These are phyloP conservation scores for Nemania sp. DNA, from an alignment of 2,329 filamentous ascomycete genomes.

Conservation along the genomic window DNA sequence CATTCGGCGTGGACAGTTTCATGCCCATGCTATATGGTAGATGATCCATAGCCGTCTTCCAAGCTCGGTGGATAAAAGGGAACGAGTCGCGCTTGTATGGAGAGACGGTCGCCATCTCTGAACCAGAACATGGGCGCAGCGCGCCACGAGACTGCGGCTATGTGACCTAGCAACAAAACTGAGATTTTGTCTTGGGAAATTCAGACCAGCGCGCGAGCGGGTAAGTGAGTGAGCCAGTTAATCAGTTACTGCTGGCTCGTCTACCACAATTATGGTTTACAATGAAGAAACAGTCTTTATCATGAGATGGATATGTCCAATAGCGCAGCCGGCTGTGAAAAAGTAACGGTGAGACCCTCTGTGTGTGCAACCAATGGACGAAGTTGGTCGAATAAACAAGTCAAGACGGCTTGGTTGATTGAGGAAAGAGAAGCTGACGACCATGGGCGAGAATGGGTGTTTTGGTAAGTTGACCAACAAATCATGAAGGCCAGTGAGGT, in stretches of 20 bases:
- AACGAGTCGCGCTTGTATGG: conserved; percentile 51
- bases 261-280: conserved; percentile 34
- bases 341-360: not conserved
- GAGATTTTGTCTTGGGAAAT: conserved; percentile 8
- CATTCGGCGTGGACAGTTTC: conserved; percentile 46
- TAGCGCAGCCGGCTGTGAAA: conserved; percentile 8
- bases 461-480: not conserved
- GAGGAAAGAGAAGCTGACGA: not conserved
- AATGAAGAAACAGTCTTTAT: conserved; percentile 32
- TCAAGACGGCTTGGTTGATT: not conserved
- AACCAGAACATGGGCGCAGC: conserved; percentile 43
- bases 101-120: conserved; percentile 54
- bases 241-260: conserved; percentile 25
- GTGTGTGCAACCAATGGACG: not conserved
- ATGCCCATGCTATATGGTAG: conserved; percentile 51
- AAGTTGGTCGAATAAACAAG: conserved; percentile 5
- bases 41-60: conserved; percentile 53
- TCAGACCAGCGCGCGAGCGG: not conserved
- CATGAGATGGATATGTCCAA: conserved; percentile 14
- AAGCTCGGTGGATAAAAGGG: conserved; percentile 61
- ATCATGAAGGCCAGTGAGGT: not conserved
- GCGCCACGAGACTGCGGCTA: conserved; percentile 37
- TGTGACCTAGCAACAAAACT: conserved; percentile 27
- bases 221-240: not conserved
- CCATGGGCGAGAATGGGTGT: not conserved